These are phyloP conservation scores for Penicillium sp. DNA, from an alignment of 2,329 filamentous ascomycete genomes.

Conservation along the genomic window DNA sequence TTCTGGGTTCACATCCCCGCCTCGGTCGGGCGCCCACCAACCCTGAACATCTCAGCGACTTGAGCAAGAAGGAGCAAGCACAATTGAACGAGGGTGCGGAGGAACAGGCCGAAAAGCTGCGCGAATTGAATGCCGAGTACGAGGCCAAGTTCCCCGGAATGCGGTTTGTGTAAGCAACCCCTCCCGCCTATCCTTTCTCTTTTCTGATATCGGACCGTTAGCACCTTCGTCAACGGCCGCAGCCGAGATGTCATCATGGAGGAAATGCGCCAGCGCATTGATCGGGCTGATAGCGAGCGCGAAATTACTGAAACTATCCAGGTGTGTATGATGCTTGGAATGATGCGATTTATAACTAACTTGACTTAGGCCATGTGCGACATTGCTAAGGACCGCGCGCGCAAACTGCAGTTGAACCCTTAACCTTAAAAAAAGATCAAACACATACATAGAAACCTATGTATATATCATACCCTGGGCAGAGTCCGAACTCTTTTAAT, in stretches of 20 bases:
- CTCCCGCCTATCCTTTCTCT: neutral
- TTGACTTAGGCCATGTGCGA: constrained; percentile 73
- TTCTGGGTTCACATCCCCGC: constrained; percentile 76
- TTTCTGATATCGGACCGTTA: constrained; percentile 24
- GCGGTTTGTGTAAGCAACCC: constrained; percentile 59
- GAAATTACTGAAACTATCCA: constrained; percentile 71
- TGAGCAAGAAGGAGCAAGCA: constrained; percentile 77
- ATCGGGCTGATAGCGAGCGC: constrained; percentile 56
- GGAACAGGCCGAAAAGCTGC: constrained; percentile 49
- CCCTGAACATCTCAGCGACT: constrained; percentile 62
- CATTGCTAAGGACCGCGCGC: constrained; percentile 74
- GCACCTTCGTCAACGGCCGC: constrained; percentile 82
- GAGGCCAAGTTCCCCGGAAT: constrained; percentile 75
- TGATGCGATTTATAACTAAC: neutral
- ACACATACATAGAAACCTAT: neutral
- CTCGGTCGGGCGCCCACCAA: constrained; percentile 57
- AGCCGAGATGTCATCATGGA: constrained; percentile 68
- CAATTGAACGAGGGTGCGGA: constrained; percentile 57
- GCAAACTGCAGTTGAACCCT: constrained; percentile 50
- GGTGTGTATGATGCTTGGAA: constrained; percentile 45
- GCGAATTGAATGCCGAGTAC: constrained; percentile 67
- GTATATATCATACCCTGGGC: neutral
- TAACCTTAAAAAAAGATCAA: constrained; percentile 3
- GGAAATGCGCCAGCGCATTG: constrained; percentile 73
- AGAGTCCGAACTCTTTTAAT: neutral